phyloP scores from a whole-genome alignment of 345 rosid genomes.

The Sisymbrium irio region DNA sequence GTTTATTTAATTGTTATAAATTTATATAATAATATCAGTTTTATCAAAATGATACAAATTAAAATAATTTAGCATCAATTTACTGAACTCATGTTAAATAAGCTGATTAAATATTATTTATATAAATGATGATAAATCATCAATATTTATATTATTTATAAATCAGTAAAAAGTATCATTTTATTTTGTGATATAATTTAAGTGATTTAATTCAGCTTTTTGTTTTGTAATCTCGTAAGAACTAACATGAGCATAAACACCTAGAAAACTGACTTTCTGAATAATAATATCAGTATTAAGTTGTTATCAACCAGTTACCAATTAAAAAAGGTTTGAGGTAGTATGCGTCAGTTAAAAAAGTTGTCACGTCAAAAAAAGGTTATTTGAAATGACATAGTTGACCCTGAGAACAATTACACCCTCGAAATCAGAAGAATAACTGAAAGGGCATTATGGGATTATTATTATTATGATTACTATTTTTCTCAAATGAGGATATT shows the following conservation, averaged over 20 bases:
- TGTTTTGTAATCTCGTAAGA: no score
- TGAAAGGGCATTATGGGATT: neutral
- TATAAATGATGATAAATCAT: no score
- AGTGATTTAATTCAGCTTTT: no score
- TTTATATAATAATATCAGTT: no score
- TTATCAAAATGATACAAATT: no score
- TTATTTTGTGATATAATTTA: no score
- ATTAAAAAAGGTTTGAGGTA: neutral
- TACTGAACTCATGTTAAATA: no score
- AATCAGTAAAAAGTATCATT: no score
- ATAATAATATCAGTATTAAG: neutral
- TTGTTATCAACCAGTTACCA: neutral
- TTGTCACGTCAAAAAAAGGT: neutral
- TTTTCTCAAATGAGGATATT: neutral
- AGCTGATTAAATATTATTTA: no score
- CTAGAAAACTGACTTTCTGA: neutral
- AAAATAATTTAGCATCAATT: no score
- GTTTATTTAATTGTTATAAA: no score
- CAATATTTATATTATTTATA: no score
- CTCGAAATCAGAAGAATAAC: neutral
- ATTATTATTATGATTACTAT: neutral
- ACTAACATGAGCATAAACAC: neutral
- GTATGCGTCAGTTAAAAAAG: neutral
- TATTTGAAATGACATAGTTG: neutral
- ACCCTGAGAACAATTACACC: neutral